Conservation (phyloP, 805 yeast genomes). For the Zygosaccharomyces rouxii region DNA sequence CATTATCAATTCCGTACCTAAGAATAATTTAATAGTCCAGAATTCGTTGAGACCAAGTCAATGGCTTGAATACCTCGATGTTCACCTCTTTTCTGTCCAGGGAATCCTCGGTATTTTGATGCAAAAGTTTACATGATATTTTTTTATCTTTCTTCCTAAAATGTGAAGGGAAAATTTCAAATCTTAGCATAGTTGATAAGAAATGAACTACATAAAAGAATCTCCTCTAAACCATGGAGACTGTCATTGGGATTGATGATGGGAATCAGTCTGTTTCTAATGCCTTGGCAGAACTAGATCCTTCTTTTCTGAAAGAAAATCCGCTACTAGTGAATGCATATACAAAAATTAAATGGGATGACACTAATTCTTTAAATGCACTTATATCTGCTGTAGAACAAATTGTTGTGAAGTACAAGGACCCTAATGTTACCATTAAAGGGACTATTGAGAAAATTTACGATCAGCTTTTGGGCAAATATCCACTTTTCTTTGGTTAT, state of each 20-base stretch:
- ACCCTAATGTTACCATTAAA: constrained; percentile 33
- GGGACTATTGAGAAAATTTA: constrained; percentile 35
- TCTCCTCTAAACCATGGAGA: background rate
- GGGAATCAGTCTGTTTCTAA: background rate
- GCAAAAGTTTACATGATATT: background rate
- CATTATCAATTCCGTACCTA: constrained; percentile 5
- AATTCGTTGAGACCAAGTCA: background rate
- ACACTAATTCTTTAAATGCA: constrained; percentile 40
- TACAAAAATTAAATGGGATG: constrained; percentile 27
- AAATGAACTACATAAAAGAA: background rate
- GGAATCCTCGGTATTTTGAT: background rate
- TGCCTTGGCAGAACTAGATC: constrained; percentile 20
- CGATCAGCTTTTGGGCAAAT: constrained; percentile 44
- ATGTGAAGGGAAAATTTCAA: background rate
- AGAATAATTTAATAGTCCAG: background rate
- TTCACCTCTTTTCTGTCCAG: background rate
- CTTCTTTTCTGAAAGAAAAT: constrained; percentile 30
- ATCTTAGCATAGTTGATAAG: background rate
- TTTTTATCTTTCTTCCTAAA: background rate
- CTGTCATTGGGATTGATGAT: background rate
- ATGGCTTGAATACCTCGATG: background rate
- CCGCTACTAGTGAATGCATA: constrained; percentile 22
- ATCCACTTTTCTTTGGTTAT: constrained; percentile 54
- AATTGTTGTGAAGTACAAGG: constrained; percentile 33
- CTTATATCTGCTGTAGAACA: constrained; percentile 36